Evolutionary conservation across 2,329 filamentous ascomycete genomes (phyloP).

Genomic region (Calonectria hawksworthii): DNA sequence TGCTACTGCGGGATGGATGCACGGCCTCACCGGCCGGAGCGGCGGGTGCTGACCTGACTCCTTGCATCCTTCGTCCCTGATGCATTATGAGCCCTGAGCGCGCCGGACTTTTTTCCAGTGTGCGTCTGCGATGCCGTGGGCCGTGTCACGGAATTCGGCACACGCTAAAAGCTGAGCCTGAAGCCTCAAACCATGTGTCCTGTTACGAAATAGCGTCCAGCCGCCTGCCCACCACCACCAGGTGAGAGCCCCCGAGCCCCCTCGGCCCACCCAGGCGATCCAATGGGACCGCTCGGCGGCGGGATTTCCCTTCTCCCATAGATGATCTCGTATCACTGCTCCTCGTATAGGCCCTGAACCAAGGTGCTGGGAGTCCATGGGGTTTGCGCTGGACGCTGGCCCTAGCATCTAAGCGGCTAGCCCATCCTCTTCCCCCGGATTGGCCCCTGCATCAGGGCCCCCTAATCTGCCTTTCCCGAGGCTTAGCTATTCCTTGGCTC

Average conservation of each 20-base stretch:
- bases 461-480: slow-evolving; percentile 4
- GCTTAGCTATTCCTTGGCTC: slow-evolving; percentile 2
- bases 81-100: neutral
- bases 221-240: neutral
- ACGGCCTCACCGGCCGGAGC: neutral
- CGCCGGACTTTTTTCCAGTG: neutral
- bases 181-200: neutral
- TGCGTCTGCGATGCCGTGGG: neutral
- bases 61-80: neutral
- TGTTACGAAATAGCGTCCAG: neutral
- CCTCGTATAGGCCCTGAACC: slow-evolving; percentile 3
- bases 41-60: neutral
- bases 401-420: neutral
- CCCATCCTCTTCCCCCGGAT: neutral
- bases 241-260: neutral
- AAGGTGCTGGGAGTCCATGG: neutral
- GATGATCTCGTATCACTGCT: neutral
- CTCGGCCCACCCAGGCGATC: neutral
- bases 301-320: neutral
- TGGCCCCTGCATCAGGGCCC: neutral
- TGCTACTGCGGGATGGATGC: neutral
- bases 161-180: neutral
- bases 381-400: neutral
- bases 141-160: slow-evolving; percentile 7
- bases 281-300: neutral